Evolutionary conservation across 164 flowering plant genomes (phyloP).

Genomic region (Nymphaea thermarum): DNA sequence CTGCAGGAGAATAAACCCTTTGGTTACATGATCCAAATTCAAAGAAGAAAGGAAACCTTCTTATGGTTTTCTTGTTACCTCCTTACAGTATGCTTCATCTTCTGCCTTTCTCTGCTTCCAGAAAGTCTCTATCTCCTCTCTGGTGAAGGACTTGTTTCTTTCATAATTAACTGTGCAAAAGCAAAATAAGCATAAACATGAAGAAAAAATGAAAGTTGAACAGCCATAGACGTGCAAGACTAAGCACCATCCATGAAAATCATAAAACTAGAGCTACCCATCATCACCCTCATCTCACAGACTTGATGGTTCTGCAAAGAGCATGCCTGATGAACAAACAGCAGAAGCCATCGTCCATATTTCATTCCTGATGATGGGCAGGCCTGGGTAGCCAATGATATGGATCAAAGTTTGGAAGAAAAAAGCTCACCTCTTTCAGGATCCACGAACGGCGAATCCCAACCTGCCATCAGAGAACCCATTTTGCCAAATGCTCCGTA

Average conservation of each 20-base stretch:
- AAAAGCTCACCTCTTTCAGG: constrained; percentile 32
- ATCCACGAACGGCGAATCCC: constrained; percentile 51
- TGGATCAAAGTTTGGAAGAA: background rate
- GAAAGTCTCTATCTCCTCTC: constrained; percentile 5
- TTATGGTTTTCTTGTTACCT: background rate
- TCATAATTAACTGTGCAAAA: background rate
- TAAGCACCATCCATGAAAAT: background rate
- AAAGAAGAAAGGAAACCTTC: background rate
- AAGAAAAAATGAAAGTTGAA: background rate
- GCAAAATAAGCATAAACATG: background rate
- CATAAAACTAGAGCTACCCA: too few species aligned
- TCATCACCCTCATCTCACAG: too few species aligned
- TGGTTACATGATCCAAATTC: background rate
- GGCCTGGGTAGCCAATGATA: background rate
- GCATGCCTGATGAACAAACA: too few species aligned
- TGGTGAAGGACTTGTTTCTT: constrained; percentile 7
- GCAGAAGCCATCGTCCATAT: too few species aligned
- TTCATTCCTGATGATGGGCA: too few species aligned
- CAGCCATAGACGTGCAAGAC: background rate
- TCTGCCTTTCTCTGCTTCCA: constrained; percentile 5
- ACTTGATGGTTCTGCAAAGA: too few species aligned
- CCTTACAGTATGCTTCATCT: constrained; percentile 1
- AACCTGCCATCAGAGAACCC: constrained; percentile 86
- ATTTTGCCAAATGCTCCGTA: constrained; percentile 12
- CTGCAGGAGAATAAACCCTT: background rate